Evolutionary conservation across 2,329 filamentous ascomycete species (phyloP).

Genomic region (Fusarium bulbicola): DNA sequence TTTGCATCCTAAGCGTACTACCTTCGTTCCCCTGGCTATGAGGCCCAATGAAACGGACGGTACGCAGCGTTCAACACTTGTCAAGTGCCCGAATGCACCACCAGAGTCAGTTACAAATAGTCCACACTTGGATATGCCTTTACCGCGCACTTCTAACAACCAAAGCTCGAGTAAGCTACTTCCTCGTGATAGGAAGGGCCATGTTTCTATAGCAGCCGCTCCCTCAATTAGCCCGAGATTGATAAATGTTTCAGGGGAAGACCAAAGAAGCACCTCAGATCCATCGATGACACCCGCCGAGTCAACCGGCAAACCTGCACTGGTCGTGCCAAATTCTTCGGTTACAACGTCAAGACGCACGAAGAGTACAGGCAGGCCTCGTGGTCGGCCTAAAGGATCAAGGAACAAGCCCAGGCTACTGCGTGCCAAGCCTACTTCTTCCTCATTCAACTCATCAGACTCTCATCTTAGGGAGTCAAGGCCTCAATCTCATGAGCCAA

Average conservation of each 20-base stretch:
- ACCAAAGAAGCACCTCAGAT: background rate
- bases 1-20: constrained; percentile 46
- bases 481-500: constrained; percentile 22
- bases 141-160: background rate
- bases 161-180: background rate
- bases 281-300: background rate
- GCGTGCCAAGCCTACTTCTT: background rate
- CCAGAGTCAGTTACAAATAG: background rate
- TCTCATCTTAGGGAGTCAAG: constrained; percentile 28
- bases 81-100: background rate
- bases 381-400: constrained; percentile 57
- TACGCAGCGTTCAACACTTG: background rate
- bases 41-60: background rate
- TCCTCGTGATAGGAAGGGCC: background rate
- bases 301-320: background rate
- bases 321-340: background rate
- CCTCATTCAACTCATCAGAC: background rate
- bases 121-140: background rate
- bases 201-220: background rate
- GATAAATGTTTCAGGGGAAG: background rate
- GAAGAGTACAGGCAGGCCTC: constrained; percentile 43
- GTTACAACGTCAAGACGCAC: constrained; percentile 12
- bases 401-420: constrained; percentile 52
- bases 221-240: background rate
- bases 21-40: background rate